Conservation (phyloP, 805 yeast species). For the Wickerhamiella shivajii region DNA sequence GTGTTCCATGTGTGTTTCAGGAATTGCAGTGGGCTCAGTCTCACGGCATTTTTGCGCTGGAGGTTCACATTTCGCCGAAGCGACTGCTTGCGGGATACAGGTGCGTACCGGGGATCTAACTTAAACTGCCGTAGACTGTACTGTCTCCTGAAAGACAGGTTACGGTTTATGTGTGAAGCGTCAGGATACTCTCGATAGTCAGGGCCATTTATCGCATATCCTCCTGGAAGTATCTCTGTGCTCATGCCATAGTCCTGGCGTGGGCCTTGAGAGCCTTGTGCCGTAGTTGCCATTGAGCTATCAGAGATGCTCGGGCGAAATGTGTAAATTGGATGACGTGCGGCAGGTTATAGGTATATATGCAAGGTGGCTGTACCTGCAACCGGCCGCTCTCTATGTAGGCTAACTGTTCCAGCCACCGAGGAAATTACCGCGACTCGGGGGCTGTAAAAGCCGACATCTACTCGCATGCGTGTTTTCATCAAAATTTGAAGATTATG, state of each 20-base stretch:
- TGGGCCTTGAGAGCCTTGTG: background rate
- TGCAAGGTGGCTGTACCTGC: too few relatives aligned
- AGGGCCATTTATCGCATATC: conserved; percentile 1
- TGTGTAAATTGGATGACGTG: background rate
- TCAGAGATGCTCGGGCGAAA: background rate
- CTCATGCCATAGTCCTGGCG: conserved; percentile 4
- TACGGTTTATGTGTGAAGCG: conserved; percentile 2
- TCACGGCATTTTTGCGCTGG: conserved; percentile 11
- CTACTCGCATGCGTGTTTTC: too few relatives aligned
- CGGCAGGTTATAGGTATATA: background rate
- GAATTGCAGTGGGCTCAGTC: conserved; percentile 8
- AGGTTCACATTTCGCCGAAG: conserved; percentile 3
- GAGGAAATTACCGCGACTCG: too few relatives aligned
- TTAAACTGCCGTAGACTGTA: conserved; percentile 5
- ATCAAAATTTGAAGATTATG: too few relatives aligned
- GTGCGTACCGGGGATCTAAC: background rate
- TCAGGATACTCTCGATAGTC: conserved; percentile 5
- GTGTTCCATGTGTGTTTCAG: background rate
- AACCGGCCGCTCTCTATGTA: too few relatives aligned
- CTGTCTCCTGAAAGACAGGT: conserved; percentile 4
- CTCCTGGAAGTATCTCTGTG: background rate
- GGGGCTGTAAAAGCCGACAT: too few relatives aligned
- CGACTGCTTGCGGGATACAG: background rate
- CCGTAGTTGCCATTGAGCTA: background rate
- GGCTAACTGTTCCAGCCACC: too few relatives aligned